Evolutionary conservation across 2,329 filamentous ascomycete genomes (phyloP).

Genomic region (Pseudodiploospora longispora): DNA sequence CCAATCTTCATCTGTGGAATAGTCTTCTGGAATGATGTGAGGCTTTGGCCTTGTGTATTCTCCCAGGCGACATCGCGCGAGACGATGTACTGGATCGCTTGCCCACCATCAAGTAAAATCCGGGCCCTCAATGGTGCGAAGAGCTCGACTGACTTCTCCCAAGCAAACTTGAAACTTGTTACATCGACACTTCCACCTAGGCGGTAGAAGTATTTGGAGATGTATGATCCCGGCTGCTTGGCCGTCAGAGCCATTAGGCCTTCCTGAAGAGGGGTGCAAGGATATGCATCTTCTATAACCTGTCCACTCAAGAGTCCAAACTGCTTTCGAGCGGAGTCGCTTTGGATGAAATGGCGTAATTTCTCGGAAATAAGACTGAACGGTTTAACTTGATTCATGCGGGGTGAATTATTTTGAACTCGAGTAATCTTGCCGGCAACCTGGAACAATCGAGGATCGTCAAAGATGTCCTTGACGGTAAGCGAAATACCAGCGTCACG

Average conservation of each 20-base stretch:
- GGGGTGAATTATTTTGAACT: background rate
- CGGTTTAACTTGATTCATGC: background rate
- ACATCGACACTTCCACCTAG: slow-evolving; percentile 7
- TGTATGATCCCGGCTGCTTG: slow-evolving; percentile 14
- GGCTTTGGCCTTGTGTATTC: background rate
- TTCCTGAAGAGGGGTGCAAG: slow-evolving; percentile 30
- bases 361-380: slow-evolving; percentile 2
- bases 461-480: slow-evolving; percentile 7
- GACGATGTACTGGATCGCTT: slow-evolving; percentile 8
- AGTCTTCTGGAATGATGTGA: background rate
- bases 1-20: slow-evolving; percentile 1
- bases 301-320: slow-evolving; percentile 1
- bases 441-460: slow-evolving; percentile 3
- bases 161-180: slow-evolving; percentile 10
- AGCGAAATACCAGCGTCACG: slow-evolving; percentile 6
- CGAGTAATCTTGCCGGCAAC: slow-evolving; percentile 3
- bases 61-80: slow-evolving; percentile 6
- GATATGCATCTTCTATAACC: slow-evolving; percentile 25
- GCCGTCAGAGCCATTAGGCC: slow-evolving; percentile 24
- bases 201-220: slow-evolving; percentile 8
- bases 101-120: slow-evolving; percentile 9
- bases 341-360: slow-evolving; percentile 1
- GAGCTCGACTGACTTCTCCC: slow-evolving; percentile 10
- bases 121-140: slow-evolving; percentile 14
- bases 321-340: background rate